Base-by-base conservation (phyloP, 2,329 filamentous ascomycete species). In the Septoria linicola region DNA sequence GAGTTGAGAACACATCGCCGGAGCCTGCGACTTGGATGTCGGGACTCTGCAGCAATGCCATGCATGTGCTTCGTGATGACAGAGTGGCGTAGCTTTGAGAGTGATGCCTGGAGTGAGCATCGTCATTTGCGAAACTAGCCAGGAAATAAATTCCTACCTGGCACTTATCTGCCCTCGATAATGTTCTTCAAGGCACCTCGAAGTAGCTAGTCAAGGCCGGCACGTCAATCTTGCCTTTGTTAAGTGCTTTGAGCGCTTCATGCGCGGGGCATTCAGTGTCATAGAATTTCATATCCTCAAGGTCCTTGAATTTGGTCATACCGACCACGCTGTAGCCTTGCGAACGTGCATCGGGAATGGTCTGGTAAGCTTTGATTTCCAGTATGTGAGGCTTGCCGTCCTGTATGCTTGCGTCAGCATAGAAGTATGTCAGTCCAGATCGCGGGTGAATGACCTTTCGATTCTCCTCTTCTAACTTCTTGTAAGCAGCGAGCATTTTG, bases 371-470 rank as follows among this genome's bases (percentile, higher is more conserved):
- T n/a, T 69, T 72, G 57, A 81, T 72, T 51, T 76, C 75, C 37
- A 82, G 69, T 58, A 89, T 86, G 67, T 89, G 89, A 1, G 82
- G 82, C 66, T 86, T 82, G 55, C 83, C 85, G 61, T 87, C 79
- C 86, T 89, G 42, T 14, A 27, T 11, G 20, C 34, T 17, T 40
- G 23, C 23, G 30, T 41, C 19, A 43, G 42, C 31, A 17, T 32
- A 43, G 44, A 39, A 16, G 32, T 36, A 36, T 16, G 11, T 14
- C 8, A 16, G 10, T 2, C 4, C 30, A 32, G n/a, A n/a, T n/a
- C 7, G 32, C 32, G n/a, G 8, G 3, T 36, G n/a, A 36, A 16
- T 13, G 35, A 37, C 21, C 69, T 76, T 76, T 20, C 69, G 64
- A 14, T 75, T 73, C 0, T 73, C 72, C 53, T 70, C 65, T 11